Evolutionary conservation across 2,329 filamentous ascomycete species (phyloP).

Genomic region (Sclerotinia trifoliorum): DNA sequence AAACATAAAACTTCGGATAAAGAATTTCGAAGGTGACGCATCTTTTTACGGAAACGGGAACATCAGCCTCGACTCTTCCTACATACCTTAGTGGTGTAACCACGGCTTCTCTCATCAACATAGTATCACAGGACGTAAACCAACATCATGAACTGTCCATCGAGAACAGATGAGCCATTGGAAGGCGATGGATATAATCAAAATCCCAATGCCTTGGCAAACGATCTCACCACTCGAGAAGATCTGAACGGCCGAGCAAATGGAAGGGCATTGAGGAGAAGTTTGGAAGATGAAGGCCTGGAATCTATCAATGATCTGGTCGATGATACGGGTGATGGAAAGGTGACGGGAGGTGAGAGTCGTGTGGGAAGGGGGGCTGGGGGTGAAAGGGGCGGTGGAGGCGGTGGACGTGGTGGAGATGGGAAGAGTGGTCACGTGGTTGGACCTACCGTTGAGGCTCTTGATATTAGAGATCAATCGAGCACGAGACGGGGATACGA

Average conservation of each 20-base stretch:
- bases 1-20: not conserved
- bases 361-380: slow-evolving; percentile 13
- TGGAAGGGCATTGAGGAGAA: slow-evolving; percentile 50
- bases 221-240: slow-evolving; percentile 60
- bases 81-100: not conserved
- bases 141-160: slow-evolving; percentile 61
- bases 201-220: slow-evolving; percentile 55
- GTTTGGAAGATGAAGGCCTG: slow-evolving; percentile 40
- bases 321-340: slow-evolving; percentile 14
- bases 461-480: slow-evolving; percentile 9
- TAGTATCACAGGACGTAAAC: not conserved
- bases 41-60: not conserved
- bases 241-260: slow-evolving; percentile 63
- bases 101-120: not conserved
- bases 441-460: slow-evolving; percentile 16
- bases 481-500: slow-evolving; percentile 14
- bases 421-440: slow-evolving; percentile 23
- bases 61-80: not conserved
- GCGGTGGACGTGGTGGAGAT: slow-evolving; percentile 22
- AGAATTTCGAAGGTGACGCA: not conserved
- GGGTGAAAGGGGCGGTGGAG: slow-evolving; percentile 21
- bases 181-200: slow-evolving; percentile 59
- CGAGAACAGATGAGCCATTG: slow-evolving; percentile 54
- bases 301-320: slow-evolving; percentile 32
- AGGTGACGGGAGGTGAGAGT: slow-evolving; percentile 2